These are phyloP conservation scores for Sugiyamaella novakii DNA, from an alignment of 1,139 yeast species.

Conservation along the genomic window DNA sequence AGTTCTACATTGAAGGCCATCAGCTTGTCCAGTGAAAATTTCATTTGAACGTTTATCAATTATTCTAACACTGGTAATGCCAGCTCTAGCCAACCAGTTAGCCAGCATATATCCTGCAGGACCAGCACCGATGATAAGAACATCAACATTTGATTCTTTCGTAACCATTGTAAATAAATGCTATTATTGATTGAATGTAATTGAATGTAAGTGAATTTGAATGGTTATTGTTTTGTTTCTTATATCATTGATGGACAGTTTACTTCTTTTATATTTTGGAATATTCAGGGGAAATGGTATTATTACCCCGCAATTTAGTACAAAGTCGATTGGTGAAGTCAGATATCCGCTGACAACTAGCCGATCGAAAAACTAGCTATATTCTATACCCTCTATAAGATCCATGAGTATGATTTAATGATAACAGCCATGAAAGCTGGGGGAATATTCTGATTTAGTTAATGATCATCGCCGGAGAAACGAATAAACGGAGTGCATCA, in stretches of 20 bases:
- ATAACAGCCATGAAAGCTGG: neutral
- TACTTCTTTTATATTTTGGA: too few species aligned
- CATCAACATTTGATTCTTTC: conserved; percentile 41
- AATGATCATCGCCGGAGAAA: neutral
- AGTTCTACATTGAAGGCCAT: conserved; percentile 44
- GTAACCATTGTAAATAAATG: conserved; percentile 2
- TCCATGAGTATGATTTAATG: neutral
- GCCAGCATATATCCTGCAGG: conserved; percentile 45
- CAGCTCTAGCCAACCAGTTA: conserved; percentile 42
- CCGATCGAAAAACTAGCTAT: too few species aligned
- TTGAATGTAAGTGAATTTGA: conserved; percentile 1
- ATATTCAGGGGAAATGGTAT: neutral
- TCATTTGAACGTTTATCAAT: conserved; percentile 42
- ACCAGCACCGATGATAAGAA: conserved; percentile 46
- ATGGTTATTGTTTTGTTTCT: neutral
- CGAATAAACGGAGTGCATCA: neutral
- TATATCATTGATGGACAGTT: neutral
- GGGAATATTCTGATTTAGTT: neutral
- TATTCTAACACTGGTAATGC: conserved; percentile 38
- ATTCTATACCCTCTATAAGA: neutral
- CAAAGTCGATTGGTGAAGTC: neutral
- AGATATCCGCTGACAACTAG: neutral
- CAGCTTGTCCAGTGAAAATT: conserved; percentile 45
- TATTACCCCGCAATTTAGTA: neutral
- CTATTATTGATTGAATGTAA: neutral